phyloP scores from a whole-genome alignment of 805 yeast species.

The Starmerella scarabaei region DNA sequence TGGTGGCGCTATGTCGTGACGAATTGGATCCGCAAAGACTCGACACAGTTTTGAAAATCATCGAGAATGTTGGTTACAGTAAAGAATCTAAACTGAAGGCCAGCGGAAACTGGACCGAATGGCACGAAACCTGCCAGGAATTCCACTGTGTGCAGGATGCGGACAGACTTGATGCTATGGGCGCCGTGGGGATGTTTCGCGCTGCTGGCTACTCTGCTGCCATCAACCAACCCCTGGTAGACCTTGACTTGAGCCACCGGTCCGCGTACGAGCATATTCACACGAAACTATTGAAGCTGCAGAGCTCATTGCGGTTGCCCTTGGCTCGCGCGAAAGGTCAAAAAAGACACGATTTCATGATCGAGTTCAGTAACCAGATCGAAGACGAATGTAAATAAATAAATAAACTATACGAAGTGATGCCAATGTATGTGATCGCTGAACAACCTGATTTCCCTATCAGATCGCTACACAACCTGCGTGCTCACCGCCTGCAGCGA shows the following conservation, averaged over 20 bases:
- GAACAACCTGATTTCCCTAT: no score
- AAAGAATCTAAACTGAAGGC: conserved; percentile 21
- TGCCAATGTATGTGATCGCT: no score
- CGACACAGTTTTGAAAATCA: conserved; percentile 19
- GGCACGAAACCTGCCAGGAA: conserved; percentile 26
- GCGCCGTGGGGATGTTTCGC: conserved; percentile 29
- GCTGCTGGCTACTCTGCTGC: conserved; percentile 27
- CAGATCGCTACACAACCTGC: no score
- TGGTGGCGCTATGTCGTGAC: conserved; percentile 10
- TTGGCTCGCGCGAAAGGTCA: conserved; percentile 18
- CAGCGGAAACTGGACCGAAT: conserved; percentile 22
- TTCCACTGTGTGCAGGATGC: conserved; percentile 30
- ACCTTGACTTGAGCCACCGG: conserved; percentile 10
- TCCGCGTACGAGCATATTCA: conserved; percentile 25
- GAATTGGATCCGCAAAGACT: conserved; percentile 14
- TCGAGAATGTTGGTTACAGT: conserved; percentile 22
- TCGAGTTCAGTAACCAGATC: conserved; percentile 3
- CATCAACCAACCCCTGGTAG: conserved; percentile 22
- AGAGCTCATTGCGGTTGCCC: conserved; percentile 24
- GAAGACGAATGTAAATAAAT: not conserved
- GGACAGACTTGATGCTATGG: conserved; percentile 32
- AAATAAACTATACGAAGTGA: no score
- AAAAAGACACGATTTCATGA: conserved; percentile 6
- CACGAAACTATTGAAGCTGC: conserved; percentile 25
- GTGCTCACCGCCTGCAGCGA: conserved; percentile 47